Evolutionary conservation across 805 yeast genomes (phyloP), one percentile per base, ranked within the genome.

Genomic region (Monosporozyma servazzii): DNA sequence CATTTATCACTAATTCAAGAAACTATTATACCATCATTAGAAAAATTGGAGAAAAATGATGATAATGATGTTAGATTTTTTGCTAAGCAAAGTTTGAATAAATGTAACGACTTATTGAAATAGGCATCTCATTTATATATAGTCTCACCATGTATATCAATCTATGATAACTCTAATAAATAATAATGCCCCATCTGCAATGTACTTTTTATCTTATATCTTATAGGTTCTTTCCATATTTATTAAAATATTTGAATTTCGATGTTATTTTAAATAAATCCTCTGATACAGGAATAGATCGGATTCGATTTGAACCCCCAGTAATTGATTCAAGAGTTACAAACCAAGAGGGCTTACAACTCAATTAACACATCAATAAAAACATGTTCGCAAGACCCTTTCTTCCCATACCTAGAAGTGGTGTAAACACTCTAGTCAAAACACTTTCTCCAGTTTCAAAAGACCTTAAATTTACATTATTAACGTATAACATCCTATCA

Each of bases 51-150:
- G 52, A 73, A 75, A 44, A 98, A 93, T 69, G 74, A 71, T 41
- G 99, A 93, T 66, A 81, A 81, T 23, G 99, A 93, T 70, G 99
- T 93, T 55, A 80, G 89, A 65, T 91, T 76, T 71, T 93, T 81
- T 71, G 89, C 96, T 7, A 74, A 74, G 50, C 78, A 84, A 68
- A 83, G 90, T 55, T 67, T 80, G 57, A 73, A 72, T 50, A 62
- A 64, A 50, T 64, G 67, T 49, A 56, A 54, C 43, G 41, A 45
- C 13, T 23, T 41, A 21, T 41, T 41, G 11, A 41, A 41, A 41
- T 41, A 41, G 23, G 25, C 23, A 21, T 41, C 29, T n/a, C 15
- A 4, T 15, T 21, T 20, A 17, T 18, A 39, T 39, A 17, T 39
- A 39, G 5, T 17, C 18, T 18, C 11, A 39, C 18, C 25, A 18